Conservation (phyloP, 2,329 filamentous ascomycete species). For the Cordyceps javanica region DNA sequence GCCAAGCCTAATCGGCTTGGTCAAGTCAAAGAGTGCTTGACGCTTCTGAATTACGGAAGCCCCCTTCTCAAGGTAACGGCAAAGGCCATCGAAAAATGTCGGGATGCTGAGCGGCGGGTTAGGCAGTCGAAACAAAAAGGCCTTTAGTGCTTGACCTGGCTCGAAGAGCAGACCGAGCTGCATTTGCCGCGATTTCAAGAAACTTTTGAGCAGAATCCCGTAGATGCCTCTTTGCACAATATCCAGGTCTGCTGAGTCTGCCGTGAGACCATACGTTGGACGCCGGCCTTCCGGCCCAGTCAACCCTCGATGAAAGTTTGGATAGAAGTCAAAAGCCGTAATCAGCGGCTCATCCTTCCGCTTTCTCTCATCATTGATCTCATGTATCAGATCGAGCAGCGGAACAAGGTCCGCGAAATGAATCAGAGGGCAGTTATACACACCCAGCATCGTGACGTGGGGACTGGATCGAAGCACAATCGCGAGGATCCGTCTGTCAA, state of each 20-base stretch:
- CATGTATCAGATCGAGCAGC: conserved; percentile 30
- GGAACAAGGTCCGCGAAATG: conserved; percentile 30
- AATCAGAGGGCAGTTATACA: conserved; percentile 32
- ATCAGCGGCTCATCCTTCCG: conserved; percentile 16
- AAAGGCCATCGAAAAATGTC: conserved; percentile 28
- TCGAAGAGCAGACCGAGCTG: conserved; percentile 25
- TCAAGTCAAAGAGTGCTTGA: conserved; percentile 25
- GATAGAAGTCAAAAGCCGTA: conserved; percentile 28
- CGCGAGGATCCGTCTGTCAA: conserved; percentile 29
- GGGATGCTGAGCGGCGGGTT: conserved; percentile 23
- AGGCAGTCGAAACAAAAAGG: conserved; percentile 25
- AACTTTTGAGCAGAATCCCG: conserved; percentile 27
- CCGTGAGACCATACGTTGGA: conserved; percentile 26
- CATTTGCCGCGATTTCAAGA: conserved; percentile 27
- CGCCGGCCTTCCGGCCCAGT: conserved; percentile 10
- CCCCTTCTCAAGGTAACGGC: conserved; percentile 22
- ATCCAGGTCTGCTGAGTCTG: conserved; percentile 20
- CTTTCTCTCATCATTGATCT: conserved; percentile 25
- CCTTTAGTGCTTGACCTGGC: conserved; percentile 23
- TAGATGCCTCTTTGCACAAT: conserved; percentile 28
- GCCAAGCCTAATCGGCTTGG: conserved; percentile 26
- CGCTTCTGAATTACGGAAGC: conserved; percentile 11
- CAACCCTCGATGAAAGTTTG: conserved; percentile 25
- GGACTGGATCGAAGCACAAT: conserved; percentile 29
- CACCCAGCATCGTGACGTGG: conserved; percentile 26